Conservation (phyloP, 2,329 filamentous ascomycete genomes). For the Periglandula ipomoeae region DNA sequence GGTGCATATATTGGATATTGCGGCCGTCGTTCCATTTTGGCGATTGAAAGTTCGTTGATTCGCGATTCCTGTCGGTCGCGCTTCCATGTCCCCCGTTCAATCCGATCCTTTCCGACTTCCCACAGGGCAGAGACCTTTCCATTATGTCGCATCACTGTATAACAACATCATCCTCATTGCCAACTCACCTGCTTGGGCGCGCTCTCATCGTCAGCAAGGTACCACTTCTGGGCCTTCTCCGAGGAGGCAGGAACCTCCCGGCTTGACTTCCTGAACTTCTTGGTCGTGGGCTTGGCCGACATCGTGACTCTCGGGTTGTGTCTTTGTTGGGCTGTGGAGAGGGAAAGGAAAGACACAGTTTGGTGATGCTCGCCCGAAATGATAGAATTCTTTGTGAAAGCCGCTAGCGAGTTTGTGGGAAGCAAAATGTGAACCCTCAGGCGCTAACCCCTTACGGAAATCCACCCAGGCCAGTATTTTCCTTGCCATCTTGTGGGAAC, state of each 20-base stretch:
- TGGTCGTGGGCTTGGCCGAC: conserved; percentile 69
- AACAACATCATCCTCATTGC: conserved; percentile 14
- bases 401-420: conserved; percentile 34
- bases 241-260: conserved; percentile 77
- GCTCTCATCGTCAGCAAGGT: conserved; percentile 86
- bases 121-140: background rate
- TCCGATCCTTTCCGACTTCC: background rate
- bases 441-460: conserved; percentile 23
- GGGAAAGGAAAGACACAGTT: conserved; percentile 27
- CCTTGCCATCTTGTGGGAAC: conserved; percentile 14
- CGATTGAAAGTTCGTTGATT: background rate
- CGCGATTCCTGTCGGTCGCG: background rate
- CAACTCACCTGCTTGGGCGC: conserved; percentile 88
- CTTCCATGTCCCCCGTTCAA: background rate
- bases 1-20: background rate
- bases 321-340: conserved; percentile 24
- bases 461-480: conserved; percentile 9
- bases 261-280: conserved; percentile 97
- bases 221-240: conserved; percentile 98
- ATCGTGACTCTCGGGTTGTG: conserved; percentile 50
- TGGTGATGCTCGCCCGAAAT: conserved; percentile 30
- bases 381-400: conserved; percentile 33
- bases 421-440: conserved; percentile 35
- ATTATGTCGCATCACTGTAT: conserved; percentile 7
- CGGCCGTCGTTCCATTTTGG: background rate